A percentile compares a stretch with the other conserved stretches of the same genome.
Evolutionary conservation across 352 stramenopile genomes (phyloP).

Genomic region (Phytophthora citrophthora): DNA sequence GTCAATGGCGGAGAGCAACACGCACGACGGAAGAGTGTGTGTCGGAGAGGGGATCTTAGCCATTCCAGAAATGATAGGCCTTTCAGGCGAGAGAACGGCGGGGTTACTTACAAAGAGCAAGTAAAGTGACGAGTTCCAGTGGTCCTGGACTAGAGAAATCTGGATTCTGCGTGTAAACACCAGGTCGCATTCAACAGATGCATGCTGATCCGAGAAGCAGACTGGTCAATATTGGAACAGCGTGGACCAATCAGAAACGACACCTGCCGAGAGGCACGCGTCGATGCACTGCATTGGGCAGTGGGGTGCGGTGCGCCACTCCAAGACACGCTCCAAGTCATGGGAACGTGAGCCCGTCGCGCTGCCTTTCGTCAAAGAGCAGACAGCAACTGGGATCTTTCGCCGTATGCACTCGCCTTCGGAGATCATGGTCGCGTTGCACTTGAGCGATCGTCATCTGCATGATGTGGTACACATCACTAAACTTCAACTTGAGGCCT

Average conservation of each 20-base stretch:
- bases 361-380: slow-evolving; percentile 30
- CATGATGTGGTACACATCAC: slow-evolving; percentile 16
- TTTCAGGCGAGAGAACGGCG: not conserved
- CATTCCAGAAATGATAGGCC: slow-evolving; percentile 15
- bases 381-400: slow-evolving; percentile 19
- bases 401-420: slow-evolving; percentile 19
- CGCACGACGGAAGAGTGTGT: slow-evolving; percentile 12
- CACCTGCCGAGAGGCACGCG: slow-evolving; percentile 16
- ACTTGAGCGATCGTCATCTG: slow-evolving; percentile 8
- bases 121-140: slow-evolving; percentile 17
- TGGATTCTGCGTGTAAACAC: slow-evolving; percentile 6
- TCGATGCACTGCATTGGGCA: slow-evolving; percentile 16
- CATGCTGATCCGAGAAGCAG: not conserved
- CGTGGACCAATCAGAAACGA: slow-evolving; percentile 10
- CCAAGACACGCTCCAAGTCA: slow-evolving; percentile 17
- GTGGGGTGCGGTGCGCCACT: slow-evolving; percentile 14
- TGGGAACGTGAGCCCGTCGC: slow-evolving; percentile 18
- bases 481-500: slow-evolving; percentile 17
- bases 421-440: slow-evolving; percentile 3
- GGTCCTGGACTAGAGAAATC: slow-evolving; percentile 15
- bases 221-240: not conserved
- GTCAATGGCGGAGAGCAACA: slow-evolving; percentile 16
- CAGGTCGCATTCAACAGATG: not conserved
- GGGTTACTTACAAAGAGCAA: not conserved
- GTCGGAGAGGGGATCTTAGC: not conserved